These are phyloP conservation scores for Mangifera indica DNA, from an alignment of 345 rosid genomes.

Conservation along the genomic window DNA sequence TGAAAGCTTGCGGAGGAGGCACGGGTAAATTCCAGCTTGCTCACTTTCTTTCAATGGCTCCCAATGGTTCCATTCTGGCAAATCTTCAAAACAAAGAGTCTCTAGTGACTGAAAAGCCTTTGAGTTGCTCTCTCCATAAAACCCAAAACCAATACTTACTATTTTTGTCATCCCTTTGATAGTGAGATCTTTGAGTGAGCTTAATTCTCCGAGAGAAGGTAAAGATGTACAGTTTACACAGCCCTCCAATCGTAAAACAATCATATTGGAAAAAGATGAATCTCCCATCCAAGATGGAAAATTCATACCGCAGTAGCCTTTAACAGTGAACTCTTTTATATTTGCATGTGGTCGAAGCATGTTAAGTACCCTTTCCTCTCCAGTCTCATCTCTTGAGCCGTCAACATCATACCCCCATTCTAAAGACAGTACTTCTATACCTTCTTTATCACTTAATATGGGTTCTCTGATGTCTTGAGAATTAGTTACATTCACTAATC, in stretches of 20 bases:
- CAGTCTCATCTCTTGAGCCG: background rate
- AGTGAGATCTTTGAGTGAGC: no score
- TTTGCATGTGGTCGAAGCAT: background rate
- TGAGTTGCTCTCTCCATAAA: background rate
- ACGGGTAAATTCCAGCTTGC: background rate
- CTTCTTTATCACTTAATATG: background rate
- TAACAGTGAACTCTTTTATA: no score
- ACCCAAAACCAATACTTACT: background rate
- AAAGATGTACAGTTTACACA: no score
- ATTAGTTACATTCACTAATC: background rate
- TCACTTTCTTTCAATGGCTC: background rate
- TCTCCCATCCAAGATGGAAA: no score
- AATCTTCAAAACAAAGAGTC: background rate
- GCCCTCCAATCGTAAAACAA: no score
- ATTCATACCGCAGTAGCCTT: no score
- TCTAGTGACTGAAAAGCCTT: background rate
- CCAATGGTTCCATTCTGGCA: background rate
- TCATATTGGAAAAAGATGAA: no score
- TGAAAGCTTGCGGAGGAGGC: background rate
- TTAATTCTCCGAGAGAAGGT: no score
- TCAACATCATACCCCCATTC: constrained; percentile 9
- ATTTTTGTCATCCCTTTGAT: no score
- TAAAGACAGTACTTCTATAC: background rate
- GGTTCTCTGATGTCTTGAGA: background rate
- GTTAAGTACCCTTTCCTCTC: background rate